Conservation (phyloP, 2,329 filamentous ascomycete genomes). For the Knoxdaviesia capensis region DNA sequence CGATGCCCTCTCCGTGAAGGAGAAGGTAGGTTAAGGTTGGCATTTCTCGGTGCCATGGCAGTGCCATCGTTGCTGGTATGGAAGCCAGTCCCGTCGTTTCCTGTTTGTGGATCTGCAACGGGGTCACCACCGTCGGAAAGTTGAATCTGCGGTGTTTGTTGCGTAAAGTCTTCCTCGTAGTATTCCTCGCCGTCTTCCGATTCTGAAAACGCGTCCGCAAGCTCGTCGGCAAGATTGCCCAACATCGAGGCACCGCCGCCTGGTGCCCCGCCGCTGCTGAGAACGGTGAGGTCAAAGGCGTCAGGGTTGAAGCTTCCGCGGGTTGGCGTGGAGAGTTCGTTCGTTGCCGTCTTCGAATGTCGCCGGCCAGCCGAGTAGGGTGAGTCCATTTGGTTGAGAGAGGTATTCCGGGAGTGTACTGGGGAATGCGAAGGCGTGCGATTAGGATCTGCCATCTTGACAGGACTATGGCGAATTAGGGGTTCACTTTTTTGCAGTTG, state of each 20-base stretch:
- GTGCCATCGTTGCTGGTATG: slow-evolving; percentile 1
- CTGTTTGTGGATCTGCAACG: no score
- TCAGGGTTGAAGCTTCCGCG: slow-evolving; percentile 28
- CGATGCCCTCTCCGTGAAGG: slow-evolving; percentile 25
- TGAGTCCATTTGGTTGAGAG: slow-evolving; percentile 27
- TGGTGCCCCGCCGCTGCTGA: slow-evolving; percentile 13
- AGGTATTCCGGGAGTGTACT: slow-evolving; percentile 37
- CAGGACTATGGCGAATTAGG: no score
- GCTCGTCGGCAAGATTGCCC: slow-evolving; percentile 63
- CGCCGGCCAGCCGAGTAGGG: slow-evolving; percentile 25
- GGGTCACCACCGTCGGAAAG: no score
- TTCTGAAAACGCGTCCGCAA: slow-evolving; percentile 52
- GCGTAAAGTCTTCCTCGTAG: slow-evolving; percentile 14
- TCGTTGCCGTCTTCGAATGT: slow-evolving; percentile 13
- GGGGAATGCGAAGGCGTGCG: slow-evolving; percentile 29
- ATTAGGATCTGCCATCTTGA: no score
- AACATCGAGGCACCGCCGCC: slow-evolving; percentile 31
- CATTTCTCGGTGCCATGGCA: slow-evolving; percentile 13
- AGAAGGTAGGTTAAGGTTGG: slow-evolving; percentile 23
- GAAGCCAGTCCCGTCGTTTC: slow-evolving; percentile 3
- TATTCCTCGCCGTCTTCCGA: slow-evolving; percentile 40
- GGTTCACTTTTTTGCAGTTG: no score
- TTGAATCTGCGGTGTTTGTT: no score
- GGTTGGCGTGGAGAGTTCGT: slow-evolving; percentile 27
- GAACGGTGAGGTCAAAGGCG: slow-evolving; percentile 23